Evolutionary conservation across 2,329 filamentous ascomycete genomes (phyloP).

Genomic region (Kalaharituber pfeilii): DNA sequence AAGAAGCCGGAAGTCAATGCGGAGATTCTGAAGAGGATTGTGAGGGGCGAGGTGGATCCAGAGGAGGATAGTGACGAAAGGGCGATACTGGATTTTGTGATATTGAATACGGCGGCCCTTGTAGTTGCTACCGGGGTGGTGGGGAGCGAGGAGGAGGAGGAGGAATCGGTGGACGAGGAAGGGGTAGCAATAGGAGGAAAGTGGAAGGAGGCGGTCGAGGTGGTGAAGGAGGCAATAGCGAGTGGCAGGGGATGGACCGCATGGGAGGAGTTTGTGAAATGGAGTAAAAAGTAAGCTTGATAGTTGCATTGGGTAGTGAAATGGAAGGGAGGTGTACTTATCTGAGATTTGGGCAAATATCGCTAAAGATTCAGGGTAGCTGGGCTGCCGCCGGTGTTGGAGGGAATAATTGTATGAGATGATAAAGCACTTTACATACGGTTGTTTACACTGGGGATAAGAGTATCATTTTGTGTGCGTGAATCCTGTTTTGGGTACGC

Average conservation of each 20-base stretch:
- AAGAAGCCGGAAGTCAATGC: slow-evolving; percentile 80
- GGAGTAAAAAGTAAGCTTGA: background rate
- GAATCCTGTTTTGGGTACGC: too few relatives aligned
- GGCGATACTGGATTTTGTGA: slow-evolving; percentile 78
- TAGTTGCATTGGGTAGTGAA: background rate
- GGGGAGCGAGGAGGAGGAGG: slow-evolving; percentile 57
- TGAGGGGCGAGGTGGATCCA: slow-evolving; percentile 36
- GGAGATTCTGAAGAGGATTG: slow-evolving; percentile 57
- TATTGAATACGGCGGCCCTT: slow-evolving; percentile 82
- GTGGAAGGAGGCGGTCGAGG: slow-evolving; percentile 87
- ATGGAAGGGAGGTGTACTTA: background rate
- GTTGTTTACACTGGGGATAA: too few relatives aligned
- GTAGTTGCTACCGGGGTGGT: slow-evolving; percentile 75
- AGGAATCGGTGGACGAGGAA: slow-evolving; percentile 61
- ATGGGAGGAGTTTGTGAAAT: slow-evolving; percentile 68
- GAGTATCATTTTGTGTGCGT: too few relatives aligned
- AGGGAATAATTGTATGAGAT: too few relatives aligned
- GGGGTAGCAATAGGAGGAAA: slow-evolving; percentile 67
- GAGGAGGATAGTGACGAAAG: slow-evolving; percentile 42
- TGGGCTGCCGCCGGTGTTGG: too few relatives aligned
- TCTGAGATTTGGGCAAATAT: too few relatives aligned
- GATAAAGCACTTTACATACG: too few relatives aligned
- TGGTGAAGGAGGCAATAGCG: slow-evolving; percentile 72
- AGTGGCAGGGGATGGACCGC: slow-evolving; percentile 73
- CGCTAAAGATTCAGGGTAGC: too few relatives aligned